Percentiles rank a stretch among this genome's conserved stretches.
These are phyloP conservation scores for Lactarius hengduanensis DNA, from an alignment of 768 basidiomycete genomes.

Conservation along the genomic window DNA sequence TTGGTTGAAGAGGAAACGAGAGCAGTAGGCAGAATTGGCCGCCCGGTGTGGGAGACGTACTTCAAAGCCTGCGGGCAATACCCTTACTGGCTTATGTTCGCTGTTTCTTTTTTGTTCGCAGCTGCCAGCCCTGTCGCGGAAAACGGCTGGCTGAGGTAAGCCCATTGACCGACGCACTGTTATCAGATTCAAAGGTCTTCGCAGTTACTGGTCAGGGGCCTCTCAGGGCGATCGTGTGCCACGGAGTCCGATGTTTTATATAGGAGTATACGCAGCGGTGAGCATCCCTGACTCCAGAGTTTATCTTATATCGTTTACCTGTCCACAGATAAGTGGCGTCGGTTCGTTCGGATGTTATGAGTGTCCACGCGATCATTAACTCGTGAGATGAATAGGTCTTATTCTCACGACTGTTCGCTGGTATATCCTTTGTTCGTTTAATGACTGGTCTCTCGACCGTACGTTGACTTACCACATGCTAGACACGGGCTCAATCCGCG, in stretches of 20 bases:
- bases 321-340: slow-evolving; percentile 10
- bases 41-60: slow-evolving; percentile 48
- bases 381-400: slow-evolving; percentile 40
- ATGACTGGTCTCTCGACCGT: background rate
- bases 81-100: slow-evolving; percentile 43
- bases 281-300: slow-evolving; percentile 27
- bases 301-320: background rate
- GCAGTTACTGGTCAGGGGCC: slow-evolving; percentile 43
- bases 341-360: slow-evolving; percentile 10
- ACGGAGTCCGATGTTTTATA: slow-evolving; percentile 50
- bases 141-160: slow-evolving; percentile 45
- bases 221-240: slow-evolving; percentile 30
- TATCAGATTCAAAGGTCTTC: background rate
- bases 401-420: slow-evolving; percentile 59
- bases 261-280: slow-evolving; percentile 68
- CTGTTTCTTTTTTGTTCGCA: slow-evolving; percentile 37
- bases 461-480: slow-evolving; percentile 26
- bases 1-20: slow-evolving; percentile 68
- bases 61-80: slow-evolving; percentile 41
- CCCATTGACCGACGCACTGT: slow-evolving; percentile 12
- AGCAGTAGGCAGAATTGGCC: slow-evolving; percentile 47
- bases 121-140: slow-evolving; percentile 46
- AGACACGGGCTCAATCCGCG: slow-evolving; percentile 79
- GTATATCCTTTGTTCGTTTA: slow-evolving; percentile 66
- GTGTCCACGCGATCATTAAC: background rate